These are phyloP conservation scores for Globisporangium irregulare DNA, from an alignment of 352 stramenopile genomes.

Conservation along the genomic window DNA sequence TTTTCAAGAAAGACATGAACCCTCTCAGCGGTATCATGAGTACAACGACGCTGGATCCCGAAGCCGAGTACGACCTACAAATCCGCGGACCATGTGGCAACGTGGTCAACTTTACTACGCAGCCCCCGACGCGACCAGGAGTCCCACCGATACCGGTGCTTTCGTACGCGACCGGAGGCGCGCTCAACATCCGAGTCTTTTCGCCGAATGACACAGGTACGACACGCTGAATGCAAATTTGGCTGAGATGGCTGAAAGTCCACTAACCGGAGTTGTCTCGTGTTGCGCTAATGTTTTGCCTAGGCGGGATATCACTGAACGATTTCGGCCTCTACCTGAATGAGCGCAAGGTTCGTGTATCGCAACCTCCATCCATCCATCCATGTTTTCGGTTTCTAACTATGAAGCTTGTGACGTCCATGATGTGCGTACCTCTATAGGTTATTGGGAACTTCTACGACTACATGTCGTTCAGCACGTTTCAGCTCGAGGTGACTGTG, in stretches of 20 bases:
- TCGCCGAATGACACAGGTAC: slow-evolving; percentile 56
- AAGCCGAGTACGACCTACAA: slow-evolving; percentile 18
- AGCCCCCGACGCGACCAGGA: slow-evolving; percentile 27
- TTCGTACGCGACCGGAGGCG: slow-evolving; percentile 36
- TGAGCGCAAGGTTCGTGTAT: slow-evolving; percentile 21
- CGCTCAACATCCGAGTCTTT: slow-evolving; percentile 36
- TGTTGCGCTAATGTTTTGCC: no score
- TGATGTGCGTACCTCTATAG: slow-evolving; percentile 10
- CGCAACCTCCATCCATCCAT: no score
- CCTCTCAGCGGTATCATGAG: slow-evolving; percentile 7
- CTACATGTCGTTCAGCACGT: slow-evolving; percentile 16
- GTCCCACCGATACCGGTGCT: slow-evolving; percentile 21
- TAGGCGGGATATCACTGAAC: slow-evolving; percentile 32
- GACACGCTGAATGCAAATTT: neutral
- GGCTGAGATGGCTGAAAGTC: no score
- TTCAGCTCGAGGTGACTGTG: slow-evolving; percentile 37
- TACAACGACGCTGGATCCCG: slow-evolving; percentile 13
- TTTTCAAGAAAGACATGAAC: slow-evolving; percentile 6
- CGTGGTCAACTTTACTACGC: slow-evolving; percentile 34
- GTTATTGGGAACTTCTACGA: slow-evolving; percentile 30
- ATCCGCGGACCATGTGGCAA: slow-evolving; percentile 27
- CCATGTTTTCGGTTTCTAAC: no score
- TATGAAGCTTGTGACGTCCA: no score
- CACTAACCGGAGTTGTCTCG: no score
- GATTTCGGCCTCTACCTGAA: slow-evolving; percentile 40